Conservation (phyloP, 2,329 filamentous ascomycete species). For the Penicillium fuscoglaucum region DNA sequence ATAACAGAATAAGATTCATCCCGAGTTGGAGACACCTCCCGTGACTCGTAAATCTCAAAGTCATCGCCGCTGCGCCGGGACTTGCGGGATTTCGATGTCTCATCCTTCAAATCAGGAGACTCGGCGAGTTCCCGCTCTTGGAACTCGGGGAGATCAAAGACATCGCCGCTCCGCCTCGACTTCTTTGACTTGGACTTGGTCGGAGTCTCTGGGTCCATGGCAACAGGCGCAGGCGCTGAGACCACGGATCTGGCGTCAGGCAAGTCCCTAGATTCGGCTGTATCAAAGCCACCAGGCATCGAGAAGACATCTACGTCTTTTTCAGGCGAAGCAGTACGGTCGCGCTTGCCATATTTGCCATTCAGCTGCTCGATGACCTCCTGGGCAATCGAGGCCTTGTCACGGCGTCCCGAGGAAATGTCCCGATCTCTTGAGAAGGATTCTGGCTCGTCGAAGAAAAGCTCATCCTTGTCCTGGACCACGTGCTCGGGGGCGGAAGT, state of each 20-base stretch:
- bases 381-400: constrained; percentile 24
- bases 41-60: constrained; percentile 3
- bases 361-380: constrained; percentile 30
- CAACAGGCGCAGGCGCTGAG: not conserved
- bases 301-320: constrained; percentile 26
- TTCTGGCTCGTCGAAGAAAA: constrained; percentile 26
- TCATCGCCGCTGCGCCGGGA: constrained; percentile 4
- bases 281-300: constrained; percentile 37
- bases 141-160: not conserved
- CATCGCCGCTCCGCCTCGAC: not conserved
- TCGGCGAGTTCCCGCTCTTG: not conserved
- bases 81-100: not conserved
- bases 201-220: constrained; percentile 1
- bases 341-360: constrained; percentile 18
- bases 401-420: not conserved
- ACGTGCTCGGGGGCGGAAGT: constrained; percentile 9
- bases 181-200: not conserved
- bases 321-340: constrained; percentile 18
- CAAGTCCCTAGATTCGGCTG: constrained; percentile 13
- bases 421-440: constrained; percentile 11
- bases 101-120: not conserved
- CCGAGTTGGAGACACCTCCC: not conserved
- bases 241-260: constrained; percentile 17
- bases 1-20: constrained; percentile 1
- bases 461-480: constrained; percentile 15